These are phyloP conservation scores for Saturnispora mendoncae DNA, from an alignment of 805 yeast species.

Conservation along the genomic window DNA sequence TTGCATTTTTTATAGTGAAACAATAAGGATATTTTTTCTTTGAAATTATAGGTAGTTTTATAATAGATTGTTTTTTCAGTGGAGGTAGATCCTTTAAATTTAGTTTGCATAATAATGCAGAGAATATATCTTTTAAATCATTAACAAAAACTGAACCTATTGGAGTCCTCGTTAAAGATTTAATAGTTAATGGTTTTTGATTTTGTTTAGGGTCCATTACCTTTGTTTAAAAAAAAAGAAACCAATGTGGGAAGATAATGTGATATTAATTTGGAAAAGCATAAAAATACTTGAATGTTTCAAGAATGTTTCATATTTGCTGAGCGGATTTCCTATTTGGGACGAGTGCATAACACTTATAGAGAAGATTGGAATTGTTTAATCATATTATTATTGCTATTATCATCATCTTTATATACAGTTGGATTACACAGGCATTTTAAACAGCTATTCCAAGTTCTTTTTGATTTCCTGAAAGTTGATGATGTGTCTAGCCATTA, in stretches of 20 bases:
- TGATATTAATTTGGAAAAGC: too few relatives aligned
- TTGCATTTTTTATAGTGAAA: slow-evolving; percentile 45
- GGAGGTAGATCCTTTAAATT: slow-evolving; percentile 22
- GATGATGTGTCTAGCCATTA: slow-evolving; percentile 35
- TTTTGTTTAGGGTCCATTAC: background rate
- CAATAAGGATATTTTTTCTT: slow-evolving; percentile 36
- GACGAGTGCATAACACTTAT: too few relatives aligned
- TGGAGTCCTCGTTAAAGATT: slow-evolving; percentile 33
- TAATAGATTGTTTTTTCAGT: background rate
- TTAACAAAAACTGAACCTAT: slow-evolving; percentile 43
- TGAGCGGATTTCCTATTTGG: slow-evolving; percentile 1
- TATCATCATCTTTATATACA: background rate
- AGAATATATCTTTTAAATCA: slow-evolving; percentile 54
- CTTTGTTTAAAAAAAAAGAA: background rate
- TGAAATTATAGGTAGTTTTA: background rate
- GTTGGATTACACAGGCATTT: background rate
- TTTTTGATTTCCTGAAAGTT: slow-evolving; percentile 24
- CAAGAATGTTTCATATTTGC: background rate
- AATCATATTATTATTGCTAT: too few relatives aligned
- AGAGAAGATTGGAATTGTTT: too few relatives aligned
- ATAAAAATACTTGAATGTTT: too few relatives aligned
- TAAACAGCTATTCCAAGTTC: slow-evolving; percentile 4
- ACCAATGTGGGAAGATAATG: too few relatives aligned
- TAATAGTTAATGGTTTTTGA: slow-evolving; percentile 8
- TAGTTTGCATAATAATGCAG: slow-evolving; percentile 38